These are phyloP conservation scores for Nemania diffusa DNA, from an alignment of 2,329 filamentous ascomycete genomes.

Conservation along the genomic window DNA sequence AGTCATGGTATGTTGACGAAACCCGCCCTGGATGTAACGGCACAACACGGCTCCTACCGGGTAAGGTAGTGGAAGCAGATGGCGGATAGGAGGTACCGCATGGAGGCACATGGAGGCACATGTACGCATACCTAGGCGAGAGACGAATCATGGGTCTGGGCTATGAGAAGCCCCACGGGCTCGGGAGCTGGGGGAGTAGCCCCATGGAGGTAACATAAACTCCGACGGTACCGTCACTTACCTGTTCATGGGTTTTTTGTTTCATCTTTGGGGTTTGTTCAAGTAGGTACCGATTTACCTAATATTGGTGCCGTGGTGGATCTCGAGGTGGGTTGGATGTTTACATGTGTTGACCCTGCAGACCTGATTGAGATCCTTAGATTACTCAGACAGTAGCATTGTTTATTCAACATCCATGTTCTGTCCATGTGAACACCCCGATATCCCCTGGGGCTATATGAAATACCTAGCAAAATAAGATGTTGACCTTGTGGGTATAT, in stretches of 20 bases:
- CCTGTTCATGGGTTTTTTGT: background rate
- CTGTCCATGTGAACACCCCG: background rate
- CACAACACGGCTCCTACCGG: conserved; percentile 23
- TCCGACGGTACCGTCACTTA: background rate
- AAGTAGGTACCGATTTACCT: background rate
- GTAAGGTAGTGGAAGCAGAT: conserved; percentile 18
- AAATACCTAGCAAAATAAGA: background rate
- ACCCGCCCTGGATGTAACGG: conserved; percentile 21
- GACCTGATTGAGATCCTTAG: conserved; percentile 6
- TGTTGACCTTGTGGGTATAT: background rate
- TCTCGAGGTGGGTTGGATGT: conserved; percentile 6
- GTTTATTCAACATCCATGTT: background rate
- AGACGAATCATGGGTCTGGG: conserved; percentile 19
- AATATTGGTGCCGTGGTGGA: conserved; percentile 16
- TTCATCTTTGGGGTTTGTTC: conserved; percentile 16
- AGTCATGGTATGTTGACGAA: background rate
- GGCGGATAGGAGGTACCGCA: background rate
- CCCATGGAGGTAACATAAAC: background rate
- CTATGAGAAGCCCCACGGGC: background rate
- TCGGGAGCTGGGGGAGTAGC: conserved; percentile 1
- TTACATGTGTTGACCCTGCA: background rate
- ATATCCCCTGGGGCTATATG: conserved; percentile 7
- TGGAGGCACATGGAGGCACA: no score
- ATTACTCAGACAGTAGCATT: conserved; percentile 20
- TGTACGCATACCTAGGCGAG: no score